Conservation (phyloP, 1,284 basidiomycete genomes). For the Prillingera fragicola region DNA sequence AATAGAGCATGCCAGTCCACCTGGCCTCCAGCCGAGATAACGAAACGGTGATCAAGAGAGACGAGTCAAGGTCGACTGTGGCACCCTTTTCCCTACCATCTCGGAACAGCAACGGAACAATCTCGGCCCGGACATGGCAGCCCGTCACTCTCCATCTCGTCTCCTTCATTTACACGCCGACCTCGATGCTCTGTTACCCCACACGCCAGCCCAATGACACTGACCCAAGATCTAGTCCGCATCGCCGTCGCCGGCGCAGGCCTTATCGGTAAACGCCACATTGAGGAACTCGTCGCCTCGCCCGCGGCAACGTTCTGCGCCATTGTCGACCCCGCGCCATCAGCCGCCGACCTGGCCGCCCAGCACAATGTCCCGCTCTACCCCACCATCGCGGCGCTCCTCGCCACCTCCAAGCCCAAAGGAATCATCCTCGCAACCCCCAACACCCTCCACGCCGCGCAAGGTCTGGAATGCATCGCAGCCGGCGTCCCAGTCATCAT, state of each 20-base stretch:
- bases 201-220: neutral
- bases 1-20: too few species aligned
- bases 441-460: neutral
- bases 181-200: neutral
- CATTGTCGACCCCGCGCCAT: neutral
- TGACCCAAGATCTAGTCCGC: neutral
- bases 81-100: conserved; percentile 1
- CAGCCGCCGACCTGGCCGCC: neutral
- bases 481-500: neutral
- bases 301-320: neutral
- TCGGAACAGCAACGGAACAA: neutral
- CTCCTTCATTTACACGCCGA: neutral
- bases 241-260: neutral
- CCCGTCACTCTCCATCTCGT: too few species aligned
- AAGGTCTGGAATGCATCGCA: neutral
- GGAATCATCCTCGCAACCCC: neutral
- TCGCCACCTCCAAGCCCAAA: neutral
- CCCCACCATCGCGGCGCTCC: neutral
- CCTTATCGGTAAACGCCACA: neutral
- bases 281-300: neutral
- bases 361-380: neutral
- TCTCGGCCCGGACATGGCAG: too few species aligned
- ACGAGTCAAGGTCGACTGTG: too few species aligned
- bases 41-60: too few species aligned
- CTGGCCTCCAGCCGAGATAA: too few species aligned